Conservation (phyloP, 2,329 filamentous ascomycete genomes). For the Trichophyton schoenleinii region DNA sequence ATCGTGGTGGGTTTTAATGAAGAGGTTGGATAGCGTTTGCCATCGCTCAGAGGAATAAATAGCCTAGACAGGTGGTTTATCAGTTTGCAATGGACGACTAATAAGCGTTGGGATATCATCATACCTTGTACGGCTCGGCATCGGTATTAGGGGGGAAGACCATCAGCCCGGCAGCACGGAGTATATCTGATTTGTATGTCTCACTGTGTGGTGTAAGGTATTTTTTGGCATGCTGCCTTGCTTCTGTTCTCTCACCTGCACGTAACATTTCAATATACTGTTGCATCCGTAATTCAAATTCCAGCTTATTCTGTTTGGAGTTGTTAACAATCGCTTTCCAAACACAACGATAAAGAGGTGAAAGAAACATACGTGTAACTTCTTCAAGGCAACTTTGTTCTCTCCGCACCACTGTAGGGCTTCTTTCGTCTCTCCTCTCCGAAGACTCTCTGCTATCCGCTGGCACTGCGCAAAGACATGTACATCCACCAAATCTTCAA, state of each 20-base stretch:
- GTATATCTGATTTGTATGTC: constrained; percentile 55
- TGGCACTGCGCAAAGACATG: constrained; percentile 77
- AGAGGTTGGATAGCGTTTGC: constrained; percentile 62
- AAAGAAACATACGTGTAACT: constrained; percentile 53
- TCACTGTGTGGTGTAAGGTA: constrained; percentile 60
- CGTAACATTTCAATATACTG: constrained; percentile 89
- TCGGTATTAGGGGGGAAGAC: constrained; percentile 55
- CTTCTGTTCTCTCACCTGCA: constrained; percentile 53
- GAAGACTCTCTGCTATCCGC: constrained; percentile 60
- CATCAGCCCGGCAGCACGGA: constrained; percentile 65
- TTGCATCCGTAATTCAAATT: constrained; percentile 86
- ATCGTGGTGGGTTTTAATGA: constrained; percentile 73
- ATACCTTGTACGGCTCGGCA: constrained; percentile 49
- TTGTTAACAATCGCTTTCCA: not conserved
- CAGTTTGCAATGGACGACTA: not conserved
- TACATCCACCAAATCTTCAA: constrained; percentile 74
- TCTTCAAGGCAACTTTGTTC: constrained; percentile 83
- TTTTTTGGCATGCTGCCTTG: constrained; percentile 69
- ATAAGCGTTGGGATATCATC: constrained; percentile 15
- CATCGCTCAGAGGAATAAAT: constrained; percentile 66
- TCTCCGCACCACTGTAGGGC: constrained; percentile 84
- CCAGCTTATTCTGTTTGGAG: constrained; percentile 55
- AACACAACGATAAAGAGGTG: not conserved
- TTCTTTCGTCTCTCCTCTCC: constrained; percentile 58
- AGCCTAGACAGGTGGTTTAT: constrained; percentile 33